Conservation (phyloP, 2,329 filamentous ascomycete genomes). For the Fusarium coicis region DNA sequence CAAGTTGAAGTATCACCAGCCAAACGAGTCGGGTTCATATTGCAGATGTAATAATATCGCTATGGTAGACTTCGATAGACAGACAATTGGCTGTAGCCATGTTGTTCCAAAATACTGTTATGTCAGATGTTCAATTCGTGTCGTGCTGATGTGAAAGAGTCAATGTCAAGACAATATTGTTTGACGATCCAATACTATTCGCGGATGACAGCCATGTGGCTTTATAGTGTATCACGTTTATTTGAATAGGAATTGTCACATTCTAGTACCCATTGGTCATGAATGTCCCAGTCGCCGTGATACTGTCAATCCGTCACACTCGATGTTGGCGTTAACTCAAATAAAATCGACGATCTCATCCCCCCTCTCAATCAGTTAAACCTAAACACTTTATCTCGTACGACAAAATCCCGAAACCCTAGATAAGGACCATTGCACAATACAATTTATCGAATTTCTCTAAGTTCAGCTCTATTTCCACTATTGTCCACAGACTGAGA, state of each 20-base stretch:
- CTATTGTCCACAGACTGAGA: background rate
- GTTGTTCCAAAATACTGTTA: too few relatives aligned
- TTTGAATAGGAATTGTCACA: background rate
- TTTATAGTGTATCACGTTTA: background rate
- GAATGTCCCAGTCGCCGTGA: background rate
- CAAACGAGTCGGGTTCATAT: background rate
- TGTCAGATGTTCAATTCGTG: background rate
- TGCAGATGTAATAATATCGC: too few relatives aligned
- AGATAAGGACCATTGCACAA: background rate
- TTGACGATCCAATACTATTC: background rate
- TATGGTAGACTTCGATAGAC: background rate
- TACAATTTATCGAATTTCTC: slow-evolving; percentile 26
- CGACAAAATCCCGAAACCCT: background rate
- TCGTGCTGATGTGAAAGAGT: background rate
- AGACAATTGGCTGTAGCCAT: background rate
- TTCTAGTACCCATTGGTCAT: background rate
- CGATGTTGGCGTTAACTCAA: background rate
- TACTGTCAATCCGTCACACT: background rate
- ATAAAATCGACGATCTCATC: background rate
- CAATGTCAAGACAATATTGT: background rate
- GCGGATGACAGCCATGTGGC: background rate
- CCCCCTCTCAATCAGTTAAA: background rate
- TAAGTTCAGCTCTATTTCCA: slow-evolving; percentile 4
- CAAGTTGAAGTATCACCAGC: background rate
- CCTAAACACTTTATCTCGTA: too few relatives aligned